Base-by-base conservation (phyloP, 495 filamentous ascomycete genomes). In the Hapsidospora chrysogenum region DNA sequence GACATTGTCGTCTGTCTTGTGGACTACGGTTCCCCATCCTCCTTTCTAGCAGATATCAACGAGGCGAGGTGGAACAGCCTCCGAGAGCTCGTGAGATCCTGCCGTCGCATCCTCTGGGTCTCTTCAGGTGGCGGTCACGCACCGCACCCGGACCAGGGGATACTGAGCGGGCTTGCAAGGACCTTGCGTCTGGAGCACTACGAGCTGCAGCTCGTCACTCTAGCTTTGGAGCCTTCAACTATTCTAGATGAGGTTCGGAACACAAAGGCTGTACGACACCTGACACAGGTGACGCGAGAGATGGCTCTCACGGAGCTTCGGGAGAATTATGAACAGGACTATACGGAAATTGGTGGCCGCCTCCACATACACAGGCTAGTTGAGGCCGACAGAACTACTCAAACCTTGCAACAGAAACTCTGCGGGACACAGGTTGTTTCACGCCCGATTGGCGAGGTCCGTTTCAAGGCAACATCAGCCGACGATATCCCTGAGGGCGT, bases 81-180 rank as follows among this genome's bases (percentile, higher is more conserved):
- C 6, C 23, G 11, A 11, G 11, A 11, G 6, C 23, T 26, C 23
- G 11, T 26, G 6, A 6, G 11, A 26, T 6, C 23, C 11, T 26
- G 6, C 6, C 23, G 11, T 26, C 23, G 11, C 23, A 26, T 26
- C 11, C 23, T 26, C 23, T 26, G 23, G 23, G 23, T 26, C 23
- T 6, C 23, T 26, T 6, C 23, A 6, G 23, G 23, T 11, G 23
- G 23, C 11, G 23, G 23, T 6, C 6, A 6, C 6, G 23, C 6
- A 26, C 6, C 6, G 6, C 6, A 26, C 11, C 23, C 23, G 6
- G 23, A 26, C 6, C 23, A 26, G 6, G 40, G 36, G 22, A 40
- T 46, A n/a, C 5, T 46, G 3, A 38, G 42, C 8, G 46, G 46
- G 3, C 31, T 49, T 5, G 36, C 43, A 7, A 41, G 46, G 30